Base-by-base conservation (phyloP, 1,284 basidiomycete genomes). In the Singerocomus inundabilis region DNA sequence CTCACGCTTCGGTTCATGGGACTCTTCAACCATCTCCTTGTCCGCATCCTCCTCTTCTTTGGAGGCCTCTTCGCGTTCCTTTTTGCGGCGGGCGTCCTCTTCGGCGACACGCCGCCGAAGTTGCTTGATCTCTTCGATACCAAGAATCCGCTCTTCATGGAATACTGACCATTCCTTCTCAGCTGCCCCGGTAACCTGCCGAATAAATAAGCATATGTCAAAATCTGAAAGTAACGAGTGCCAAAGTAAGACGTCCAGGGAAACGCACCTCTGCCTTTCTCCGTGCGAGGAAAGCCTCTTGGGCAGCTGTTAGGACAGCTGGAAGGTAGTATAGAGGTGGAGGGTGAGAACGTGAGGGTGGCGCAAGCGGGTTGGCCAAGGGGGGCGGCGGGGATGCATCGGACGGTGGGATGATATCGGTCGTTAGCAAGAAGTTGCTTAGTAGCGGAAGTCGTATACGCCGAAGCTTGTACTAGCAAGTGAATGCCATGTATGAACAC, bases 301-400 rank as follows among this genome's bases (percentile, higher is more conserved):
- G 88, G 12, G 77, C 73, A n/a, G 85, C 77, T 0, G 79, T 78
- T 29, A 91, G 76, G 47, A 82, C 70, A 24, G 78, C 79, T 16
- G 88, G 88, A 37, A 89, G 79, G 59, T 88, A 91, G 63, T 84
- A 89, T 10, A 91, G 59, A 5, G 88, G 85, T 32, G 88, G 84
- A 16, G 85, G 86, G 53, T 88, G 84, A 24, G 81, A 74, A 48
- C 84, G 77, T 25, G 77, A 76, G 3, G 77, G 77, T n/a, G 73
- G 71, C 24, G 73, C 70, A 34, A 82, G 73, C 16, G 77, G 71
- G 51, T 76, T 75, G 34, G 68, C 58, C 33, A 72, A 63, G 39
- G 70, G 46, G 55, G 64, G 53, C 39, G 55, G 52, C 1, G 66
- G 55, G 28, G 64, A 53, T 32, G 62, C 51, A 16, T 66, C 53